phyloP scores from a whole-genome alignment of 176 grass and related monocot genomes.

The Dendrocalamus sinicus region DNA sequence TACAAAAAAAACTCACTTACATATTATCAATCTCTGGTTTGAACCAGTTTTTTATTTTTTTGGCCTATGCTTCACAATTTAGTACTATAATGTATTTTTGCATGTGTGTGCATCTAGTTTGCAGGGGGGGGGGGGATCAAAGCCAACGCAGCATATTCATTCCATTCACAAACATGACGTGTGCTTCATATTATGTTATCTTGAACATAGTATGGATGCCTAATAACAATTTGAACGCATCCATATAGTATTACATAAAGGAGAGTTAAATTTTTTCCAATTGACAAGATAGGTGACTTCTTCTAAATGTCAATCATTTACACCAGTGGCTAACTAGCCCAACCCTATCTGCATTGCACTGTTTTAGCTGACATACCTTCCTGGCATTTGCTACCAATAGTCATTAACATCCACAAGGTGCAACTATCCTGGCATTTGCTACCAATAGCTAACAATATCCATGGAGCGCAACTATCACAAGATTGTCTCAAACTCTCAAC shows the following conservation, averaged over 20 bases:
- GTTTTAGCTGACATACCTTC: not conserved
- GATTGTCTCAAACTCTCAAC: not conserved
- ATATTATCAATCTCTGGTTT: conserved; percentile 6
- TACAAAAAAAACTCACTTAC: not conserved
- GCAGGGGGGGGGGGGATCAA: not conserved
- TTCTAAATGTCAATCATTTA: conserved; percentile 9
- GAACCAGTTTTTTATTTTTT: conserved; percentile 1
- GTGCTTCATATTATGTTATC: not conserved
- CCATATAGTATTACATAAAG: not conserved
- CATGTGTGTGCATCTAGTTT: not conserved
- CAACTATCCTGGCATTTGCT: not conserved
- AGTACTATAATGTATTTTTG: not conserved
- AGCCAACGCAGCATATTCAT: conserved; percentile 3
- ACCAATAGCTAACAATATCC: not conserved
- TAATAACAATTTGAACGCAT: not conserved
- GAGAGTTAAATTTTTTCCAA: not conserved
- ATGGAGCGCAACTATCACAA: not conserved
- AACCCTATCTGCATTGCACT: conserved; percentile 28
- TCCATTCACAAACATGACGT: not conserved
- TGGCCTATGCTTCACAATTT: not conserved
- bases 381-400: not conserved
- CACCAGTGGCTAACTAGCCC: not conserved
- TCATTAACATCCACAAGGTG: not conserved
- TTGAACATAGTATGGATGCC: not conserved
- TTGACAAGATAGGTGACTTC: not conserved